Evolutionary conservation across 2,329 filamentous ascomycete genomes (phyloP), one percentile per base, ranked within the genome.

Genomic region (Paradendryphiella salina): DNA sequence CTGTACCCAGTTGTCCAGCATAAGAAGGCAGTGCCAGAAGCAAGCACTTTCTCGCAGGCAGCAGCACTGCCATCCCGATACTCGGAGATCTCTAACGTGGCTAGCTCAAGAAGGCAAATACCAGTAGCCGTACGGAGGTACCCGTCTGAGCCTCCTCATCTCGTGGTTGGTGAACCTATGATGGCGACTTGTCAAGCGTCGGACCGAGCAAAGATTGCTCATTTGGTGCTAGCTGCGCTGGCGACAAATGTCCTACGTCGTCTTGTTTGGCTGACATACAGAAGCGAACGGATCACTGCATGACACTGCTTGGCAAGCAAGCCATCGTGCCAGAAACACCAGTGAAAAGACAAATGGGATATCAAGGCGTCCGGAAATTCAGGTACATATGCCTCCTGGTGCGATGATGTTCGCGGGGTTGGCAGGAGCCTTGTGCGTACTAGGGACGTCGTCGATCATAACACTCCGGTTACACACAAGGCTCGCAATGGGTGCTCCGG

Each of bases 221-320:
- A 51, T 60, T 50, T 58, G 37, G 60, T 61, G 45, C 59, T 63
- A 63, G 52, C 51, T 67, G 65, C 63, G 65, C 52, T 69, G 67
- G 65, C 62, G 35, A 32, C 29, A 54, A 53, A 48, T 41, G 42
- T 33, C 44, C 52, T 54, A 49, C 55, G 50, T 62, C 54, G 50
- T 54, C 59, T 54, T 63, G 60, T 66, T 70, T 67, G 67, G 60
- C 47, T 55, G 59, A 54, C 56, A 50, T 65, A 55, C 61, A 66
- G 54, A 55, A 38, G 60, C 61, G 56, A 63, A 64, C 66, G 67
- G 66, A 42, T 63, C 48, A 33, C 26, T 62, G 63, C 63, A 59
- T 64, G 49, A 56, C 60, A 61, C 58, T 44, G 51, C 65, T 61
- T 64, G 58, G 59, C 59, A 54, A 26, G 14, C 42, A 52, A 53